These are phyloP conservation scores for Pezicula radicicola DNA, from an alignment of 2,329 filamentous ascomycete species.

Conservation along the genomic window DNA sequence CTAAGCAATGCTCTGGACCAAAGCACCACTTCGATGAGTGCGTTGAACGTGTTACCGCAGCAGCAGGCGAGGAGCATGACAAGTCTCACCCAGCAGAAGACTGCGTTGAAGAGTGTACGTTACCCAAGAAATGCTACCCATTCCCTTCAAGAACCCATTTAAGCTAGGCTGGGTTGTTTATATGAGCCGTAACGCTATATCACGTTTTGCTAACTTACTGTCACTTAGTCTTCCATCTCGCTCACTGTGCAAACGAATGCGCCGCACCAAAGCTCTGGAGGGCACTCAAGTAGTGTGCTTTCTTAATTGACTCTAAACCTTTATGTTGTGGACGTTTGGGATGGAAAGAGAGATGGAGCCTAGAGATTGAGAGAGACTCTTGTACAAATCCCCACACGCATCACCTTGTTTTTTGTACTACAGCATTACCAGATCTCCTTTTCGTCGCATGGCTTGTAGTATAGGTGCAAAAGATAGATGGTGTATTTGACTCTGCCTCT, in stretches of 20 bases:
- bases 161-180: neutral
- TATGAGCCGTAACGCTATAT: neutral
- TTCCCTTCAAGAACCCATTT: neutral
- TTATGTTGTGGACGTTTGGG: slow-evolving; percentile 14
- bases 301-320: slow-evolving; percentile 6
- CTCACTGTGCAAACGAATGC: slow-evolving; percentile 90
- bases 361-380: slow-evolving; percentile 2
- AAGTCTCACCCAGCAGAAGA: slow-evolving; percentile 79
- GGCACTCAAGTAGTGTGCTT: slow-evolving; percentile 73
- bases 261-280: slow-evolving; percentile 96
- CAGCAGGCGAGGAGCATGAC: slow-evolving; percentile 60
- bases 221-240: slow-evolving; percentile 90
- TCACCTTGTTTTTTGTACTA: slow-evolving; percentile 22
- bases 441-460: slow-evolving; percentile 27
- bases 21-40: slow-evolving; percentile 99
- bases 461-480: slow-evolving; percentile 24
- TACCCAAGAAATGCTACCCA: neutral
- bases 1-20: slow-evolving; percentile 75
- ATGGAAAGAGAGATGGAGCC: neutral
- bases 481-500: neutral
- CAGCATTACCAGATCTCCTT: slow-evolving; percentile 19
- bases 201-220: slow-evolving; percentile 4
- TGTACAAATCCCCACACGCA: slow-evolving; percentile 21
- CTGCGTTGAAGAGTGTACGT: slow-evolving; percentile 98
- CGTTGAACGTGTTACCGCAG: slow-evolving; percentile 81